Evolutionary conservation across 768 basidiomycete genomes (phyloP), one percentile per base, ranked within the genome.

Genomic region (Pleurotus pulmonarius): DNA sequence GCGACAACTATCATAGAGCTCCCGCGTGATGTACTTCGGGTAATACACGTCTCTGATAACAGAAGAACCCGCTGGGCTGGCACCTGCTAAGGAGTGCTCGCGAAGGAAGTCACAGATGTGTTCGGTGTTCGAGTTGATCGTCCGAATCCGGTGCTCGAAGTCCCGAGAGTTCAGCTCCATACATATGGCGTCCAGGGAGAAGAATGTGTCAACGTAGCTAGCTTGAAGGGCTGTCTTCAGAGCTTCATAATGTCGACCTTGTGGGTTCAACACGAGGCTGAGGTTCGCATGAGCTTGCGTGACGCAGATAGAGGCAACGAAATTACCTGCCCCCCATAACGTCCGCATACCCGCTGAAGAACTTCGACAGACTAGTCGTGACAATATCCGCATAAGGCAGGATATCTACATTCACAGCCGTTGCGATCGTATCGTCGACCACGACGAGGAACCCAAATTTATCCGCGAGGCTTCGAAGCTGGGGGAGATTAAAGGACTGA

Each of bases 81-180:
- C 77, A 16, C 69, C 78, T 3, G 72, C 70, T 25, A 75, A 55
- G 0, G 87, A 87, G 46, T 80, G 83, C 2, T 82, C 76, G 39
- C 76, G 80, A 25, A 99, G 76, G 67, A 88, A 83, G 55, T 90
- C 87, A 69, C 93, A 95, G 56, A 95, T 75, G 44, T 81, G 82
- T 66, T 92, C 86, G 3, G 95, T 77, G 68, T 96, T 98, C 29
- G 70, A 68, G 69, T 98, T 92, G 70, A 96, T 92, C 53, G 75
- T 68, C 55, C 76, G 76, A 61, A 94, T 80, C 55, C 96, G 91
- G 6, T 74, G 76, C 51, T 79, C 72, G 75, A 96, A 98, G 72
- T 97, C 87, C 49, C 96, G 91, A 15, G 96, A 98, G 73, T 99
- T 99, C 61, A 95, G 90, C 68, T 99, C 96, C 90, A 99, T 90